A percentile compares a stretch with the other conserved stretches of the same genome.
These are phyloP conservation scores for Ascochyta clinopodiicola DNA, from an alignment of 2,329 filamentous ascomycete species.

Conservation along the genomic window DNA sequence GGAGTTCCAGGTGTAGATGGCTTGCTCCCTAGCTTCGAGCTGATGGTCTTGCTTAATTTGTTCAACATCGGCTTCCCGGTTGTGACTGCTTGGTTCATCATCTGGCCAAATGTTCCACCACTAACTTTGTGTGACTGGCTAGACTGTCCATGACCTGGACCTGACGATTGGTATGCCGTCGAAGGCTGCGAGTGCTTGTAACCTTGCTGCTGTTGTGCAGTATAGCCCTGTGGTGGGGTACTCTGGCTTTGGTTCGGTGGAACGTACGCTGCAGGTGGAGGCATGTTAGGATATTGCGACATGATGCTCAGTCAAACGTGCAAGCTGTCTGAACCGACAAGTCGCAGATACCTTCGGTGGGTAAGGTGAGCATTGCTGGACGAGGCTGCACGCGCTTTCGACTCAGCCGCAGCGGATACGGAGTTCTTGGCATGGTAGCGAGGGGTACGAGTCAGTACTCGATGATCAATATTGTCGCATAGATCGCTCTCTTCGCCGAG, in stretches of 20 bases:
- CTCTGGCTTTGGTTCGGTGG: constrained; percentile 30
- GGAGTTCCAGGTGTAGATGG: constrained; percentile 28
- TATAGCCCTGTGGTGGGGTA: constrained; percentile 23
- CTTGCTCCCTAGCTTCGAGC: constrained; percentile 42
- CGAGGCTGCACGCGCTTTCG: constrained; percentile 9
- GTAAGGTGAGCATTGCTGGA: constrained; percentile 1
- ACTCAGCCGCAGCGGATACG: constrained; percentile 19
- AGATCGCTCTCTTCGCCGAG: neutral
- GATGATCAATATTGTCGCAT: neutral
- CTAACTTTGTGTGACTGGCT: constrained; percentile 27
- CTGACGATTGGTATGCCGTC: constrained; percentile 25
- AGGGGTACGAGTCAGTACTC: neutral
- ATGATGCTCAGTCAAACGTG: constrained; percentile 19
- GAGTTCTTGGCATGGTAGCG: constrained; percentile 17
- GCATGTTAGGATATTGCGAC: constrained; percentile 43
- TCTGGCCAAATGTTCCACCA: constrained; percentile 36
- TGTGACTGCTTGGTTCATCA: constrained; percentile 46
- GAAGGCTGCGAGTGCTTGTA: constrained; percentile 23
- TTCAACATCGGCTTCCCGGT: constrained; percentile 46
- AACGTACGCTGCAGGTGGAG: constrained; percentile 37
- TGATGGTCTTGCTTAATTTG: constrained; percentile 46
- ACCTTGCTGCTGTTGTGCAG: constrained; percentile 29
- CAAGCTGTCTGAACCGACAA: neutral
- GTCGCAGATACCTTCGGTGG: neutral
- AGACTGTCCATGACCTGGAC: constrained; percentile 22